phyloP scores from a whole-genome alignment of 1,284 basidiomycete species.

The Ustilago trichophora region DNA sequence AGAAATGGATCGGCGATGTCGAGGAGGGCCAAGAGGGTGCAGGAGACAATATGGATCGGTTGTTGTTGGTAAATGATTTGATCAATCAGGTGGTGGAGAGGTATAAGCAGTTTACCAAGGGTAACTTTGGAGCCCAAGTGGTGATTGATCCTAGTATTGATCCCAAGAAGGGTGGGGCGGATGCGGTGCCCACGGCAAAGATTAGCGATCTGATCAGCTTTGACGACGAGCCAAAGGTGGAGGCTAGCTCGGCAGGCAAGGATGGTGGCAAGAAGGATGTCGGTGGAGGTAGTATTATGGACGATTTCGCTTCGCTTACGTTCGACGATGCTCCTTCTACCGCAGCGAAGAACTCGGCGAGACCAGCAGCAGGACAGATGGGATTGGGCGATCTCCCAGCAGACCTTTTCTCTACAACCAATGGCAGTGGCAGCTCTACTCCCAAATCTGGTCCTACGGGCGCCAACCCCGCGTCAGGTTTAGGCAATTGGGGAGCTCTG shows the following conservation, averaged over 20 bases:
- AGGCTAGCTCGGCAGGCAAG: background rate
- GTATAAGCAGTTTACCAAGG: constrained; percentile 89
- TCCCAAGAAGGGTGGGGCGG: constrained; percentile 53
- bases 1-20: constrained; percentile 98
- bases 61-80: constrained; percentile 95
- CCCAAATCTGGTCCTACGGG: constrained; percentile 3
- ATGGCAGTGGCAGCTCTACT: constrained; percentile 23
- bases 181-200: constrained; percentile 62
- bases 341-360: background rate
- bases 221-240: constrained; percentile 48
- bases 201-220: constrained; percentile 63
- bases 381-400: constrained; percentile 33
- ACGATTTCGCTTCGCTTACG: constrained; percentile 61
- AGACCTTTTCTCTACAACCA: constrained; percentile 40
- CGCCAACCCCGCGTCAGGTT: constrained; percentile 25
- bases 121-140: constrained; percentile 78
- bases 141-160: constrained; percentile 70
- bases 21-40: constrained; percentile 78
- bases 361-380: background rate
- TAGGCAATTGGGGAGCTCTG: constrained; percentile 56
- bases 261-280: background rate
- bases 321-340: constrained; percentile 40
- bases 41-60: constrained; percentile 79
- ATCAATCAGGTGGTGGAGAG: constrained; percentile 91
- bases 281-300: constrained; percentile 40